Base-by-base conservation (phyloP, 371 early-diverging fungal species). In the Mucor racemosus region DNA sequence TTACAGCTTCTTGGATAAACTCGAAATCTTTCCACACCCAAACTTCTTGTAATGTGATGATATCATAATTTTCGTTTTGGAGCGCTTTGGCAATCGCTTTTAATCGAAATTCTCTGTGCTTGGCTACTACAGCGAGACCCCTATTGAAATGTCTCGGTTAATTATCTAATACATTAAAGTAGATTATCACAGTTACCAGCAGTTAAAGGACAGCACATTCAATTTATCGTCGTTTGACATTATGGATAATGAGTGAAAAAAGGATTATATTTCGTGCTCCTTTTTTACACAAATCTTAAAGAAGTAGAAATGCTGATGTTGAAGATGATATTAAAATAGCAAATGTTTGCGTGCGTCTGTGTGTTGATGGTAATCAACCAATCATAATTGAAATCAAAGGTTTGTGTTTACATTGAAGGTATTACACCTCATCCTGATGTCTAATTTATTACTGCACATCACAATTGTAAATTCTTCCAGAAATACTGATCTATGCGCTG, bases 41-140 rank as follows among this genome's bases (percentile, higher is more conserved):
- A 7, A 86, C 74, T 46, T 86, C 86, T 58, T 86, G 86, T 26
- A 86, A 68, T 0, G 83, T 81, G 8, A 86, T 76, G 53, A 86
- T 81, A 38, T 86, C 86, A 60, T 78, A 77, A 34, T 65, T 38
- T 13, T 69, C 44, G 15, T 60, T 55, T 14, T 71, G 58, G 1
- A 86, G 48, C 31, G 67, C 61, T 8, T 72, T 66, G 31, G 84
- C 86, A 58, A 86, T 85, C 1, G 81, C 81, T 50, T 46, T 55
- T 40, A 86, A 53, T 7, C 86, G 76, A 50, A 70, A 65, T 15
- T 61, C 60, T 35, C 79, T 66, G 31, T 81, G 64, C 36, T 79
- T 77, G 7, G 84, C 72, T 21, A 84, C 63, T 59, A 77, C 64
- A 31, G 72, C 68, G 21, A 86, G 66, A 14, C 85, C 80, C 86